Base-by-base conservation (phyloP, 441 rosid species). In the Flueggea neowawraea region DNA sequence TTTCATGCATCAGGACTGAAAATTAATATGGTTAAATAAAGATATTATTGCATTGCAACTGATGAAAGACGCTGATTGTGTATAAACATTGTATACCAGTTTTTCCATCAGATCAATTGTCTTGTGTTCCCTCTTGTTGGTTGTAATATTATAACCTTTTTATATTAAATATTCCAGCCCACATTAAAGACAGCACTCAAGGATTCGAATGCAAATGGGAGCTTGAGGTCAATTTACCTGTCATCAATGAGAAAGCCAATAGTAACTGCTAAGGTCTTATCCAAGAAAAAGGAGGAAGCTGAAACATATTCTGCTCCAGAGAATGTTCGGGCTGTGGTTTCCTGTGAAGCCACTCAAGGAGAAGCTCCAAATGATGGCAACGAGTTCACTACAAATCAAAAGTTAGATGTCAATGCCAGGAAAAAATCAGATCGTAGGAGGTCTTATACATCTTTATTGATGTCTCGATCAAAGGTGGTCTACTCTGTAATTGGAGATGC, bases 361-460 rank as follows among this genome's bases (percentile, higher is more conserved):
- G 72, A 72, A 58, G 65, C 50, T 66, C 17, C 69, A 54, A 70
- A 72, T 70, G 67, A 69, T 58, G 77, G 56, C 69, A 74, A 62
- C 39, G 69, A 69, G 39, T 64, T 69, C 56, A 64, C 61, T 49
- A 63, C 57, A 48, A 73, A 66, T 65, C 55, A 66, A 11, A 52
- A 55, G 63, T 70, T 72, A 48, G 75, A 74, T 65, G 60, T 53
- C 63, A 72, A 65, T 63, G 55, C 73, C 58, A 67, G 58, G 68
- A 83, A 75, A 82, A 90, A 78, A 70, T 77, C 88, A 60, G 74
- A 66, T 62, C 92, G 97, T 58, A 81, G 98, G 78, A 85, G 83
- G 84, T 90, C 98, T 61, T 93, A 83, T 67, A 93, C 98, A 45
- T 86, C 87, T 66, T 73, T 74, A 60, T 71, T 94, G 58, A 82